These are phyloP conservation scores for Podosphaera xanthii DNA, from an alignment of 2,329 filamentous ascomycete species.

Conservation along the genomic window DNA sequence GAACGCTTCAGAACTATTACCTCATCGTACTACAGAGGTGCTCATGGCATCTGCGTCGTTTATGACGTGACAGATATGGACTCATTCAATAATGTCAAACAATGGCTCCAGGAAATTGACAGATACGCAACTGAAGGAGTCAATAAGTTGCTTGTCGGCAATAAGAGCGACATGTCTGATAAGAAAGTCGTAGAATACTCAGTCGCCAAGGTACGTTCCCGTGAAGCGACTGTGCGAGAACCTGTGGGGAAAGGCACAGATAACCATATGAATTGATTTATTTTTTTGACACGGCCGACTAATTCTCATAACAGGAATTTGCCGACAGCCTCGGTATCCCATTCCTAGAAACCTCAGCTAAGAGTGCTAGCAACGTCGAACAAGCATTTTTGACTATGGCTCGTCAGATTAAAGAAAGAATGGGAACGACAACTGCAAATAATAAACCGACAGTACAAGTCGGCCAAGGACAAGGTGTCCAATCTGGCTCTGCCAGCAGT, in stretches of 20 bases:
- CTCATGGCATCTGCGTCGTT: conserved; percentile 97
- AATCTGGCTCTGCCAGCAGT: conserved; percentile 61
- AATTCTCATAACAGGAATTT: conserved; percentile 47
- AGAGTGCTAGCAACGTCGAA: conserved; percentile 98
- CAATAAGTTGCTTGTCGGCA: conserved; percentile 97
- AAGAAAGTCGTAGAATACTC: conserved; percentile 99
- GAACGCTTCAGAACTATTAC: conserved; percentile 99
- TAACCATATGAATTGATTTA: not conserved
- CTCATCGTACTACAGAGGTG: conserved; percentile 96
- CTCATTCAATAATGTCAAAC: conserved; percentile 99
- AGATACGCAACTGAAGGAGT: conserved; percentile 97
- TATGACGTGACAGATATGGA: conserved; percentile 99
- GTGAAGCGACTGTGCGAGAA: conserved; percentile 1
- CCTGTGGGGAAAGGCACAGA: conserved; percentile 1
- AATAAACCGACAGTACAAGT: conserved; percentile 98
- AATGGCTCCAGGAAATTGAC: conserved; percentile 99
- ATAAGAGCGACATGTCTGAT: conserved; percentile 99
- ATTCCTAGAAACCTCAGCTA: conserved; percentile 98
- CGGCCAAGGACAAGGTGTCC: conserved; percentile 80
- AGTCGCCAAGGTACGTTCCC: conserved; percentile 67
- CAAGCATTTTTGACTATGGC: conserved; percentile 99
- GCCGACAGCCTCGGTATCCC: conserved; percentile 96
- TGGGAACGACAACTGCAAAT: conserved; percentile 85
- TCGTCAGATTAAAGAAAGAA: conserved; percentile 98
- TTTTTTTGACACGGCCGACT: not conserved